Conservation (phyloP, 768 basidiomycete genomes). For the Trametes maxima region DNA sequence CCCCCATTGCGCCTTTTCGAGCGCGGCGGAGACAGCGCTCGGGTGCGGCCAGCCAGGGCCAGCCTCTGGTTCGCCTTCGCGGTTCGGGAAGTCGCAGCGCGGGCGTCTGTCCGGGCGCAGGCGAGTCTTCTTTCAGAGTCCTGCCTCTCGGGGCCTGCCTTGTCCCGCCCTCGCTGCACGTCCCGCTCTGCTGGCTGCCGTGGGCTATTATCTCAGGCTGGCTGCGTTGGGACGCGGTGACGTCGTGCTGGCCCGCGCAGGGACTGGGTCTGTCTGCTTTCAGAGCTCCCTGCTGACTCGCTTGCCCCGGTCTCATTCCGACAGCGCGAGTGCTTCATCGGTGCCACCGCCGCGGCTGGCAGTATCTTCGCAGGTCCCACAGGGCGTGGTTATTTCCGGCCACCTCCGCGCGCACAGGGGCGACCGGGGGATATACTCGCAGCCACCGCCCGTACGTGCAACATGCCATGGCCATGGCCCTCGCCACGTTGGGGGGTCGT, state of each 20-base stretch:
- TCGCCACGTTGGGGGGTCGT: too few relatives aligned
- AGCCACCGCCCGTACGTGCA: too few relatives aligned
- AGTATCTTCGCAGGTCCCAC: not conserved
- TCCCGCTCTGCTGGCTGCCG: not conserved
- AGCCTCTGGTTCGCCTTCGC: too few relatives aligned
- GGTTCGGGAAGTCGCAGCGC: not conserved
- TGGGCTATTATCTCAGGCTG: not conserved
- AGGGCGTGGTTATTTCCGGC: too few relatives aligned
- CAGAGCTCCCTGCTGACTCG: not conserved
- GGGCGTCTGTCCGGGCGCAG: not conserved
- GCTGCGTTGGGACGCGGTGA: not conserved
- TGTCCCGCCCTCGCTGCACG: not conserved
- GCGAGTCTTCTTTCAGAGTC: too few relatives aligned
- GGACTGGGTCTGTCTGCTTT: too few relatives aligned
- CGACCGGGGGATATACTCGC: too few relatives aligned
- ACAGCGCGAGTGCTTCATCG: not conserved
- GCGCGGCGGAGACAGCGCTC: not conserved
- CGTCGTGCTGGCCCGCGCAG: not conserved
- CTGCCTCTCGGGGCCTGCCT: not conserved
- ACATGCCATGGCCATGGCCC: too few relatives aligned
- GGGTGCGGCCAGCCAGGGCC: not conserved
- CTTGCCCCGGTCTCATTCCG: not conserved
- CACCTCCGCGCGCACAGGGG: too few relatives aligned
- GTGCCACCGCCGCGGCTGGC: not conserved
- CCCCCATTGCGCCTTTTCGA: conserved; percentile 1